A percentile compares a stretch with the other conserved stretches of the same genome.
Evolutionary conservation across 805 yeast species (phyloP).

Genomic region (Lipomyces mesembrius): DNA sequence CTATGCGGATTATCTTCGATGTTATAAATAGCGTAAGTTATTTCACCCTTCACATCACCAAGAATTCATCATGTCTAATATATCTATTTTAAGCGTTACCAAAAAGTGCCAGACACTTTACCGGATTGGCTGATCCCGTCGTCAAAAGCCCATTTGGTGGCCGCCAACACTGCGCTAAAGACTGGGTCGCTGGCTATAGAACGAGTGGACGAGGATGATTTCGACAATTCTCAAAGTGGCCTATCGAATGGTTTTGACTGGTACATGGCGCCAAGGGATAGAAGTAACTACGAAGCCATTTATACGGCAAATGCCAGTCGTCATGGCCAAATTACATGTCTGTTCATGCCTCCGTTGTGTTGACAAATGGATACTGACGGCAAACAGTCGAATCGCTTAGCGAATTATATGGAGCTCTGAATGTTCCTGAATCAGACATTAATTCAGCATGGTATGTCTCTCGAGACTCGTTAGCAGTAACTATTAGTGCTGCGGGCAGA

Average conservation of each 20-base stretch:
- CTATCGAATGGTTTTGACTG: conserved; percentile 80
- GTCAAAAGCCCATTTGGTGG: conserved; percentile 79
- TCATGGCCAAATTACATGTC: conserved; percentile 73
- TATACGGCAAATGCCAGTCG: conserved; percentile 75
- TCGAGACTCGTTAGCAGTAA: neutral
- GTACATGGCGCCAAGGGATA: conserved; percentile 93
- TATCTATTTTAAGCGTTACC: conserved; percentile 17
- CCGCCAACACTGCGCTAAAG: conserved; percentile 74
- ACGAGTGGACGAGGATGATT: conserved; percentile 44
- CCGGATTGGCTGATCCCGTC: conserved; percentile 96
- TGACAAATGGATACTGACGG: neutral
- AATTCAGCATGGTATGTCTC: conserved; percentile 74
- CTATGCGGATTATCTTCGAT: conserved; percentile 94
- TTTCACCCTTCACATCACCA: neutral
- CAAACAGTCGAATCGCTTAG: conserved; percentile 59
- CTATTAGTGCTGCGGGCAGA: neutral
- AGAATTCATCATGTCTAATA: neutral
- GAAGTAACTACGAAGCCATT: conserved; percentile 74
- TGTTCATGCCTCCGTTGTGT: conserved; percentile 1
- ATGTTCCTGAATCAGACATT: conserved; percentile 82
- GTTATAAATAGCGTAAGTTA: conserved; percentile 71
- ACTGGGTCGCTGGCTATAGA: conserved; percentile 40
- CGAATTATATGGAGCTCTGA: conserved; percentile 70
- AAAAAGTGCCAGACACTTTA: conserved; percentile 66
- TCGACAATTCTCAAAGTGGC: conserved; percentile 68